These are phyloP conservation scores for Amaranthus cruentus DNA, from an alignment of 148 eudicot species.

Conservation along the genomic window DNA sequence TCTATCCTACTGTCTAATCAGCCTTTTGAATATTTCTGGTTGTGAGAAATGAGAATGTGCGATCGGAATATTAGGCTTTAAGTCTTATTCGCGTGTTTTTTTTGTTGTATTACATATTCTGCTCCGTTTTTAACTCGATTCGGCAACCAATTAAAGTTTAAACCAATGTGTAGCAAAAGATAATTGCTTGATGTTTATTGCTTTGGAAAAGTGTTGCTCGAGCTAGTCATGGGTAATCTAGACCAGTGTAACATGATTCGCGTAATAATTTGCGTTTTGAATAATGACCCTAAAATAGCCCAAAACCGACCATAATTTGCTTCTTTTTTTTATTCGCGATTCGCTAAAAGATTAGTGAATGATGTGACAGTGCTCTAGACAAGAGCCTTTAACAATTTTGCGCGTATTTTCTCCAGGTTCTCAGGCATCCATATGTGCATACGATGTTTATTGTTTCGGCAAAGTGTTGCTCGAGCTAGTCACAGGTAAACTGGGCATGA, in stretches of 20 bases:
- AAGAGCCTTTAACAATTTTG: not conserved
- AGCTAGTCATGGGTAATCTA: slow-evolving; percentile 84
- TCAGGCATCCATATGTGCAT: slow-evolving; percentile 62
- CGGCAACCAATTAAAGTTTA: too few species aligned
- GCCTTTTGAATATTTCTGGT: not conserved
- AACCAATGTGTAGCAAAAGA: too few species aligned
- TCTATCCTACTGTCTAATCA: not conserved
- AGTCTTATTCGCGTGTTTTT: not conserved
- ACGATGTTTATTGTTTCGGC: slow-evolving; percentile 93
- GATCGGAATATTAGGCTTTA: not conserved
- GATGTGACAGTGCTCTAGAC: not conserved
- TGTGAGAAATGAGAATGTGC: not conserved
- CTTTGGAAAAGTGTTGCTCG: slow-evolving; percentile 91
- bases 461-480: slow-evolving; percentile 92
- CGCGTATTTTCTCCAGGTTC: slow-evolving; percentile 40
- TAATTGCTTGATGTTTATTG: slow-evolving; percentile 57
- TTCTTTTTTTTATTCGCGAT: too few species aligned
- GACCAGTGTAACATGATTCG: slow-evolving; percentile 22
- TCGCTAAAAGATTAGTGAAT: too few species aligned
- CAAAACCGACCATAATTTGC: too few species aligned
- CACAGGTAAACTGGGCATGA: slow-evolving; percentile 86
- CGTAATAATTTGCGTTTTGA: too few species aligned
- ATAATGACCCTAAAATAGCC: too few species aligned
- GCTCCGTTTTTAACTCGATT: not conserved
- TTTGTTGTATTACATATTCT: not conserved